Evolutionary conservation across 73 alveolate species (phyloP).

Genomic region (Blepharisma stoltei): DNA sequence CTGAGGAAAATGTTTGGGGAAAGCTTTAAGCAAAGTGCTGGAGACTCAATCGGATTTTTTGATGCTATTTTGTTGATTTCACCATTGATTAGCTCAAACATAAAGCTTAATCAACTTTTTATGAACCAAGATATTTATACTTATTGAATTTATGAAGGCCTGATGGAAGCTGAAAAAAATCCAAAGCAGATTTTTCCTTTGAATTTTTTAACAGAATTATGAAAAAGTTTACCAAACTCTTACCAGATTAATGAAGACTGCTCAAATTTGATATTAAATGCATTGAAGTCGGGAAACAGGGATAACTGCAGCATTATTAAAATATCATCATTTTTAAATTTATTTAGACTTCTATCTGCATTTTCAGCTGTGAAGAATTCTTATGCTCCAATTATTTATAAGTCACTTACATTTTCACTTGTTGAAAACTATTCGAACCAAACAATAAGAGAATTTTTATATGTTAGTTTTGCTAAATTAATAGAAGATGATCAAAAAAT

Average conservation of each 20-base stretch:
- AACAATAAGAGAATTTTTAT: constrained; percentile 77
- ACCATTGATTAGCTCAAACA: background rate
- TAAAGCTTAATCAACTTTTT: constrained; percentile 3
- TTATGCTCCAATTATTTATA: constrained; percentile 90
- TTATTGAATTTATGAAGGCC: constrained; percentile 63
- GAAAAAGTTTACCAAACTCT: constrained; percentile 54
- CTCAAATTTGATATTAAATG: constrained; percentile 40
- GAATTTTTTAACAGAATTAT: constrained; percentile 64
- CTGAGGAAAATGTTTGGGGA: background rate
- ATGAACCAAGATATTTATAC: constrained; percentile 54
- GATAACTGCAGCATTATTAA: constrained; percentile 56
- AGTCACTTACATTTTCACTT: constrained; percentile 83
- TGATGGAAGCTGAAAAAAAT: constrained; percentile 66
- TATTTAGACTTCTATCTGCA: constrained; percentile 63
- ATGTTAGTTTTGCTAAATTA: constrained; percentile 69
- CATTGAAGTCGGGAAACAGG: constrained; percentile 60
- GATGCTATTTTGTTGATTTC: background rate
- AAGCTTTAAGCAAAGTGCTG: background rate
- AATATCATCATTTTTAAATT: constrained; percentile 41
- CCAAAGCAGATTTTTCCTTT: constrained; percentile 35
- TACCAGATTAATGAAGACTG: constrained; percentile 64
- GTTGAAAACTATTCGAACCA: constrained; percentile 89
- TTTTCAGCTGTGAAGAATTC: constrained; percentile 83
- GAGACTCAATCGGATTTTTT: background rate
- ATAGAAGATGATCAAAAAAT: constrained; percentile 75